Evolutionary conservation across 2,329 filamentous ascomycete species (phyloP), one percentile per base, ranked within the genome.

Genomic region (Aurifilum marmelostoma): DNA sequence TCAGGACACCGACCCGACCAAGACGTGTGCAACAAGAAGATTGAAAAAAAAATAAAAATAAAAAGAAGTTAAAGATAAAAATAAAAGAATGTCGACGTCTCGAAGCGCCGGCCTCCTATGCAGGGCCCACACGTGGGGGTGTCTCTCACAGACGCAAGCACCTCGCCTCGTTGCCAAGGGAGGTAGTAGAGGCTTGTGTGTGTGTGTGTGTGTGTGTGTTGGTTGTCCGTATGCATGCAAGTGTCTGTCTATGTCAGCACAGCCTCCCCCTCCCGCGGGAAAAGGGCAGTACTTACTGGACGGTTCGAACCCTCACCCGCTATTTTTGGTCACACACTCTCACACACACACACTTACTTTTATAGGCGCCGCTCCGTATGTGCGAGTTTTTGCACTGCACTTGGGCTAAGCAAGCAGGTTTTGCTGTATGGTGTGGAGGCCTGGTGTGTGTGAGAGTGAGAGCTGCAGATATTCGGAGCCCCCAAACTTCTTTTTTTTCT

Each of bases 181-280:
- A 39, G 21, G 29, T 56, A n/a, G 29, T n/a, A 11, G 6, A 1
- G 29, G 52, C 14, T 5, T 56, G 50, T 54, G 7, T n/a, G 27
- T 54, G 27, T 54, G 21, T n/a, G 16, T 54, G 50, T n/a, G n/a
- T 29, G 52, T 56, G 52, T n/a, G 34, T 34, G 4, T 34, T 34
- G 34, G 34, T 34, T 34, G 34, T 34, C 34, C 4, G 34, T 34
- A 34, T 34, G 34, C 34, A 34, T 34, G 34, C 27, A 27, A 18
- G 54, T 37, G 56, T 60, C 32, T 37, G 56, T 60, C 32, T 37
- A 39, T 29, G 58, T 60, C 29, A 60, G 34, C 59, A 62, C 59
- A 41, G 59, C 73, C 76, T 11, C 52, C 27, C 52, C 34, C 8
- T 34, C 8, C 34, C 34, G 34, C 34, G n/a, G n/a, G n/a, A n/a